These are phyloP conservation scores for Erigeron philadelphicus DNA, from an alignment of 140 eudicot species.

Conservation along the genomic window DNA sequence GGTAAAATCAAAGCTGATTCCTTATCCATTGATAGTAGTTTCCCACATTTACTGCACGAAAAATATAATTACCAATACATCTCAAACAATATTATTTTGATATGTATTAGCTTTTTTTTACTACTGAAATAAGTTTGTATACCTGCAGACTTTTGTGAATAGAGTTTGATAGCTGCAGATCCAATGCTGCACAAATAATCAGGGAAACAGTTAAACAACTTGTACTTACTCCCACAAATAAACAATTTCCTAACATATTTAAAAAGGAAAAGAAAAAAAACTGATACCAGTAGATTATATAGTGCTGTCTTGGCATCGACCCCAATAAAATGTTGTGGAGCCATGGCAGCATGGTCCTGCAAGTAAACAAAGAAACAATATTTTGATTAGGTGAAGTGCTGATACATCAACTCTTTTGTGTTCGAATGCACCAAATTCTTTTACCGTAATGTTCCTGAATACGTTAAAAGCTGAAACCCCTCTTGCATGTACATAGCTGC, in stretches of 20 bases:
- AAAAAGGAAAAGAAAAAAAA: too few species aligned
- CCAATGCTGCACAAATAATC: conserved; percentile 60
- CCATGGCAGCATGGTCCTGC: conserved; percentile 93
- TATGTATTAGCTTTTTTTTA: not conserved
- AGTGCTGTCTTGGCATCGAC: conserved; percentile 53
- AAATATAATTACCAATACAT: not conserved
- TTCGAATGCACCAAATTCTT: conserved; percentile 3
- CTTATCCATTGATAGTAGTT: conserved; percentile 73
- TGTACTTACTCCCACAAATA: not conserved
- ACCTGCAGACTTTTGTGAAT: conserved; percentile 82
- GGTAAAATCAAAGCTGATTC: conserved; percentile 70
- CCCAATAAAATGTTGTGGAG: conserved; percentile 70
- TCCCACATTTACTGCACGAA: conserved; percentile 77
- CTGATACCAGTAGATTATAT: conserved; percentile 51
- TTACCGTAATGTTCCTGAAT: conserved; percentile 79
- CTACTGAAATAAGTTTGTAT: conserved; percentile 7
- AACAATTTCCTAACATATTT: not conserved
- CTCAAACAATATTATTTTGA: not conserved
- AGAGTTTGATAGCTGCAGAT: conserved; percentile 74
- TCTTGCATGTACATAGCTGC: conserved; percentile 80
- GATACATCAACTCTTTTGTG: not conserved
- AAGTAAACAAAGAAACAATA: conserved; percentile 5
- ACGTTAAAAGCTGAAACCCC: conserved; percentile 64
- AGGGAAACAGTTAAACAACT: not conserved
- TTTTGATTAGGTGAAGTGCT: not conserved